Evolutionary conservation across 2,329 filamentous ascomycete species (phyloP).

Genomic region (Epichloe hybrida): DNA sequence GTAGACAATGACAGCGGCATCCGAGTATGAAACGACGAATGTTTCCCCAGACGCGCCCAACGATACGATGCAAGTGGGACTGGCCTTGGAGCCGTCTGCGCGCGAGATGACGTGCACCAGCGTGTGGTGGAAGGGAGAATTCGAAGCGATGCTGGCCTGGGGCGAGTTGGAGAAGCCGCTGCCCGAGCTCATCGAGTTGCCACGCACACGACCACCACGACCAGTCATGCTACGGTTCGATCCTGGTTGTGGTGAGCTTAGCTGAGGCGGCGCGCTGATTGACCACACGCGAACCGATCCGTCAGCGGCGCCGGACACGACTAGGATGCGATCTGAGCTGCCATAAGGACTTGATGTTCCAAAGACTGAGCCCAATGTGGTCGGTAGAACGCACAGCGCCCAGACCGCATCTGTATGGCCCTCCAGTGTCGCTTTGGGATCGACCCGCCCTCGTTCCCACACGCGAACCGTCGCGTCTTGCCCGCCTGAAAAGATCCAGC

Average conservation of each 20-base stretch:
- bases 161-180: slow-evolving; percentile 84
- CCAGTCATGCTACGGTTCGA: slow-evolving; percentile 41
- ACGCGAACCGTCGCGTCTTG: slow-evolving; percentile 87
- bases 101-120: slow-evolving; percentile 77
- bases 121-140: slow-evolving; percentile 75
- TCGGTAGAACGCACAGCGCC: slow-evolving; percentile 84
- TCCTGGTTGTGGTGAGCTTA: slow-evolving; percentile 66
- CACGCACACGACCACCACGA: slow-evolving; percentile 61
- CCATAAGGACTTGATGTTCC: slow-evolving; percentile 64
- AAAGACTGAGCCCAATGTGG: slow-evolving; percentile 68
- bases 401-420: slow-evolving; percentile 94
- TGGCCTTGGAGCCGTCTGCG: slow-evolving; percentile 49
- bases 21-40: slow-evolving; percentile 86
- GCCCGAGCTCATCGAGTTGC: slow-evolving; percentile 87
- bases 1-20: slow-evolving; percentile 86
- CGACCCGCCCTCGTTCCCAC: slow-evolving; percentile 88
- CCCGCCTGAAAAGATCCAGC: slow-evolving; percentile 96
- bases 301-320: slow-evolving; percentile 87
- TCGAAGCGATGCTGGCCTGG: slow-evolving; percentile 74
- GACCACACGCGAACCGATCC: slow-evolving; percentile 90
- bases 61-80: slow-evolving; percentile 85
- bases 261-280: slow-evolving; percentile 76
- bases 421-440: slow-evolving; percentile 87
- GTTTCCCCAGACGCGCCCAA: slow-evolving; percentile 70
- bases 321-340: slow-evolving; percentile 68